These are phyloP conservation scores for Aspergillus sp. DNA, from an alignment of 2,329 filamentous ascomycete genomes.

Conservation along the genomic window DNA sequence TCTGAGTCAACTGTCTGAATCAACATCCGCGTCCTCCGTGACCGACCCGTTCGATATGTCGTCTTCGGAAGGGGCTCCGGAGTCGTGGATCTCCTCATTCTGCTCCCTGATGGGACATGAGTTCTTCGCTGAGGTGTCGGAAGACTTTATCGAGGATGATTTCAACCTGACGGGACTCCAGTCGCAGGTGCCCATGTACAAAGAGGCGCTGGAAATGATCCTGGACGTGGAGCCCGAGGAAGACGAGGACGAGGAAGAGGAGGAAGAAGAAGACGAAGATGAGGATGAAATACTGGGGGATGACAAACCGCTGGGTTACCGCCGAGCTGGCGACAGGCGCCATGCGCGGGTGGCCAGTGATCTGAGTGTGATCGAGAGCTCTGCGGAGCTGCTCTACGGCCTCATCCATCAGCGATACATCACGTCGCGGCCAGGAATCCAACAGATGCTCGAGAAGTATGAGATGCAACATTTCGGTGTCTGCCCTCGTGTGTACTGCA, in stretches of 20 bases:
- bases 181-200: slow-evolving; percentile 96
- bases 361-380: slow-evolving; percentile 91
- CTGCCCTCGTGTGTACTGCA: slow-evolving; percentile 92
- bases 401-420: slow-evolving; percentile 99
- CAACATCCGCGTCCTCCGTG: slow-evolving; percentile 38
- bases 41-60: slow-evolving; percentile 45
- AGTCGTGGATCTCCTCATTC: slow-evolving; percentile 98
- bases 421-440: slow-evolving; percentile 91
- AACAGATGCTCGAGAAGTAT: slow-evolving; percentile 99
- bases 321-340: slow-evolving; percentile 64
- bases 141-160: slow-evolving; percentile 99
- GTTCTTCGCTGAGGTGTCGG: slow-evolving; percentile 97
- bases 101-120: slow-evolving; percentile 94
- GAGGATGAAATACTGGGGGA: slow-evolving; percentile 66
- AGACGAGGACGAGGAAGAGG: slow-evolving; percentile 65
- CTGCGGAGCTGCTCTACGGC: slow-evolving; percentile 96
- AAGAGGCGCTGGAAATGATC: slow-evolving; percentile 99
- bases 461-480: slow-evolving; percentile 93
- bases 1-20: slow-evolving; percentile 46
- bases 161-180: slow-evolving; percentile 97
- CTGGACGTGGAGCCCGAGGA: slow-evolving; percentile 97
- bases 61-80: slow-evolving; percentile 54
- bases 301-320: slow-evolving; percentile 45
- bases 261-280: slow-evolving; percentile 68
- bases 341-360: slow-evolving; percentile 88